These are phyloP conservation scores for Carex scoparia DNA, from an alignment of 176 grass and related monocot species.

Conservation along the genomic window DNA sequence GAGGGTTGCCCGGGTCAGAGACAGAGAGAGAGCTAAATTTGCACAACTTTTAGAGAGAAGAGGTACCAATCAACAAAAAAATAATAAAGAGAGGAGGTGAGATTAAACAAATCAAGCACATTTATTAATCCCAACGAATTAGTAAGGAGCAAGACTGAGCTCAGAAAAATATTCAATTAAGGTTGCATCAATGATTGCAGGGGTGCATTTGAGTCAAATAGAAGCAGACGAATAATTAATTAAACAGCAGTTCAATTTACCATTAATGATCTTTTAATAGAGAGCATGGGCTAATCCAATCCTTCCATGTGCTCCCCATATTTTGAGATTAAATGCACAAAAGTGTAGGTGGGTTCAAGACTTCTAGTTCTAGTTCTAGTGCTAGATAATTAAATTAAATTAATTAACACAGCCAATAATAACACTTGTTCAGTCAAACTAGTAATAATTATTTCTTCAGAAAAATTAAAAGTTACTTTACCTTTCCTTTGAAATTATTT, in stretches of 20 bases:
- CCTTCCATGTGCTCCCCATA: background rate
- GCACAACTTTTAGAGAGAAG: no score
- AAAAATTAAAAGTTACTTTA: background rate
- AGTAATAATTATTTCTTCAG: background rate
- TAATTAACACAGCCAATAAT: background rate
- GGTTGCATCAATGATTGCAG: background rate
- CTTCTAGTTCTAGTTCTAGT: background rate
- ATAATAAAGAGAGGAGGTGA: no score
- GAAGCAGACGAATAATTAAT: conserved; percentile 5
- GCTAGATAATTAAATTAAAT: background rate
- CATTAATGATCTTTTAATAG: background rate
- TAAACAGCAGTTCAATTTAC: background rate
- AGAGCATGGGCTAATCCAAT: background rate
- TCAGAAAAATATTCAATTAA: background rate
- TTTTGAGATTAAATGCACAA: background rate
- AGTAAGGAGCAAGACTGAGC: background rate
- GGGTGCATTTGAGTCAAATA: background rate
- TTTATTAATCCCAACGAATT: background rate
- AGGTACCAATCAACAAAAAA: no score
- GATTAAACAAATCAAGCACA: background rate
- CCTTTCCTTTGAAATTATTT: background rate
- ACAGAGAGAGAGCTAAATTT: no score
- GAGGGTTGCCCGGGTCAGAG: no score
- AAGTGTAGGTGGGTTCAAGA: background rate
- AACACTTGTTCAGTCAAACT: background rate